Evolutionary conservation across 352 stramenopile genomes (phyloP), one percentile per base, ranked within the genome.

Genomic region (Aphanomyces cochlioides): DNA sequence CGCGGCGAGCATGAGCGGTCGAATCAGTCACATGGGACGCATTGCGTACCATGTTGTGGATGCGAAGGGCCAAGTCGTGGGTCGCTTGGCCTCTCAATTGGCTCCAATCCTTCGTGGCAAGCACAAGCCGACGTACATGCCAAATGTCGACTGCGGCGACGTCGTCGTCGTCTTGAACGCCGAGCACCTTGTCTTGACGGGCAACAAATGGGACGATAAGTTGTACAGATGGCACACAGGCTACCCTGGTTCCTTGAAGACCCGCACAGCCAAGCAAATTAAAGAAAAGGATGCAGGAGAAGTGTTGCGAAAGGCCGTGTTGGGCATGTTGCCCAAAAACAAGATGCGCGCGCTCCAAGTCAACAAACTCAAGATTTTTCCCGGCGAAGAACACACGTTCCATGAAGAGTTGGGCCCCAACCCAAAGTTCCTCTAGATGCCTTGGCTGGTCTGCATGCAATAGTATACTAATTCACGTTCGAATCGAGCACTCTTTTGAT

Each of bases 221-320:
- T 77, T 99, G 70, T 99, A 99, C 83, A 80, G 89, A 71, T 99
- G 96, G 96, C 97, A 99, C 85, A 99, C 97, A 54, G 96, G 96
- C 65, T 97, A 98, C 82, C 94, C 96, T 28, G 97, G 97, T 37
- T 97, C 96, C 0, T 78, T 99, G 37, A 99, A 99, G 88, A 76
- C 97, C 79, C 87, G 95, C 67, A 92, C 89, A 40, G 95, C 96
- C n/a, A 85, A 95, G 66, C 89, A 99, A 69, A 85, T 98, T 75
- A 90, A 98, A 64, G 90, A 96, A 58, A 85, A 91, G 73, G 98
- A 98, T 73, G 95, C 96, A 28, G 93, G 97, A 74, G 90, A 98
- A 43, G 91, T 99, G 64, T 81, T 99, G 68, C 86, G 91, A 69
- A 97, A 97, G 72, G 96, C 97, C 5, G 94, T 99, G 50, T 90